Evolutionary conservation across 768 basidiomycete genomes (phyloP).

Genomic region (Podaxis carcinomalis): DNA sequence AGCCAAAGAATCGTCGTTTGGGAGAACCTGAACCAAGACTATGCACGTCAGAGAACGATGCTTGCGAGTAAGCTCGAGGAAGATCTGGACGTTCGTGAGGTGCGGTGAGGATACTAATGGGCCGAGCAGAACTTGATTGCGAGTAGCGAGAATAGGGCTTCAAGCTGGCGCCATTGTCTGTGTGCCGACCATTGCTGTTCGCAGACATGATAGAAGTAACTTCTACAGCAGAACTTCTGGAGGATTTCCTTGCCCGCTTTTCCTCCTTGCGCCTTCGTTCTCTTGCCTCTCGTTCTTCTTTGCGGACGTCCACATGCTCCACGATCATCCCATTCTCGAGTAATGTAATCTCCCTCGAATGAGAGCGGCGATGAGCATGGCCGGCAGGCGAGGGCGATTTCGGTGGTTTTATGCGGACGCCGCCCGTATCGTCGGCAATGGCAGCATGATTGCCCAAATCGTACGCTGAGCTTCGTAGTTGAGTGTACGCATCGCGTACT

Average conservation of each 20-base stretch:
- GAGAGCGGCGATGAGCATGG: conserved; percentile 38
- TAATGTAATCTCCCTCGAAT: conserved; percentile 72
- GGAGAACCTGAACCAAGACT: conserved; percentile 67
- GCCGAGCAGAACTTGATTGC: conserved; percentile 45
- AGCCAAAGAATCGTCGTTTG: conserved; percentile 73
- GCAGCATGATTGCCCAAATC: conserved; percentile 49
- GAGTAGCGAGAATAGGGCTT: conserved; percentile 63
- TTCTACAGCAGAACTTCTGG: conserved; percentile 66
- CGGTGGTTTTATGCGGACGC: conserved; percentile 69
- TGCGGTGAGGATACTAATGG: conserved; percentile 57
- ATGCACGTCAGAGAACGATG: conserved; percentile 77
- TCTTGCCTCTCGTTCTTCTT: conserved; percentile 71
- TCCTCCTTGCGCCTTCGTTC: conserved; percentile 70
- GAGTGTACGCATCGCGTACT: conserved; percentile 78
- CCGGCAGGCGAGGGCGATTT: conserved; percentile 25
- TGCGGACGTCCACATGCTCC: conserved; percentile 80
- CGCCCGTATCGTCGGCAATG: conserved; percentile 53
- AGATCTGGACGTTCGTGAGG: conserved; percentile 58
- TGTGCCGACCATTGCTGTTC: conserved; percentile 48
- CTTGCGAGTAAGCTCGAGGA: conserved; percentile 68
- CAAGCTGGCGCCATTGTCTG: conserved; percentile 48
- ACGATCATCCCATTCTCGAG: conserved; percentile 89
- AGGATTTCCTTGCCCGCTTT: conserved; percentile 68
- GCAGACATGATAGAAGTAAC: conserved; percentile 71
- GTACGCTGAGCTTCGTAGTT: conserved; percentile 75